Conservation (phyloP, 768 basidiomycete species). For the Crepidotus variabilis region DNA sequence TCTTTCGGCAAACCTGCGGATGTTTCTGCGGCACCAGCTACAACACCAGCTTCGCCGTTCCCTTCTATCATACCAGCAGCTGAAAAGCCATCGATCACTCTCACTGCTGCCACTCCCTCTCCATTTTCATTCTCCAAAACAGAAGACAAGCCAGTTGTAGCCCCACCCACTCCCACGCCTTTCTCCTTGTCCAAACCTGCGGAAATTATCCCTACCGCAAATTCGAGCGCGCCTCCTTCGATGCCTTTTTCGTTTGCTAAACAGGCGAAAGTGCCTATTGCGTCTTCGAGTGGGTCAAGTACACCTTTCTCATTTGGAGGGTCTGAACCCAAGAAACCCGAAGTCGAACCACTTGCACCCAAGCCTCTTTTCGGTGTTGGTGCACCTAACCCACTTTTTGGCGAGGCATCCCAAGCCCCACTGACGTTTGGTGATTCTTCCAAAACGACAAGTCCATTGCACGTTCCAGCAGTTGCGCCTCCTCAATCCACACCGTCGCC, state of each 20-base stretch:
- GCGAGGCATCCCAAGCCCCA: neutral
- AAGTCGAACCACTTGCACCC: conserved; percentile 8
- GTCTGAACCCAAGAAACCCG: conserved; percentile 10
- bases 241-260: conserved; percentile 3
- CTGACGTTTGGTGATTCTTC: neutral
- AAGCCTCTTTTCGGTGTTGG: conserved; percentile 16
- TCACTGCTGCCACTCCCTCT: neutral
- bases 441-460: neutral
- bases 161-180: neutral
- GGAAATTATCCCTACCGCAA: neutral
- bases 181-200: neutral
- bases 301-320: conserved; percentile 16
- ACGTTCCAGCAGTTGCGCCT: neutral
- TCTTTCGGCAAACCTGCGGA: neutral
- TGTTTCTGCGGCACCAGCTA: neutral
- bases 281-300: conserved; percentile 1
- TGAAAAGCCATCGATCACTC: neutral
- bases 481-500: conserved; percentile 19
- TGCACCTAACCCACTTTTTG: conserved; percentile 13
- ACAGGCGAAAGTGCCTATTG: conserved; percentile 7
- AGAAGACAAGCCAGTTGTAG: neutral
- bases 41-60: neutral
- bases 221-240: neutral
- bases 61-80: neutral
- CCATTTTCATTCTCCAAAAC: conserved; percentile 12